Percentiles rank a stretch among this genome's conserved stretches.
phyloP scores from a whole-genome alignment of 2,329 filamentous ascomycete genomes.

The Colletotrichum liriopes region DNA sequence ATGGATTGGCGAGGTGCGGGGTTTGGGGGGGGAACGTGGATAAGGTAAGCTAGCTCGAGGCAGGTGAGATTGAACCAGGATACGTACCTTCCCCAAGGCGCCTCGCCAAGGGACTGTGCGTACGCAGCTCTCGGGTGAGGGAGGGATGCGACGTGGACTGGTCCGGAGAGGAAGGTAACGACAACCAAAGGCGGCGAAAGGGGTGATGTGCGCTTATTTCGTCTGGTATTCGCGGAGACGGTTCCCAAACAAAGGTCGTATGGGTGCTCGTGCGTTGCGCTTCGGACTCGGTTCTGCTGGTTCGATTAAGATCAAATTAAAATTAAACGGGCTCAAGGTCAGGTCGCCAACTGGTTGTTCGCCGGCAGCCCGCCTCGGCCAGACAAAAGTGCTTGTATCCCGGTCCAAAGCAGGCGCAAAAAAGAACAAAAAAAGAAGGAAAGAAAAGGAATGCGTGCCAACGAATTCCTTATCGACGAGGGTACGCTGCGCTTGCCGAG shows the following conservation, averaged over 20 bases:
- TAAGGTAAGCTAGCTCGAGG: slow-evolving; percentile 1
- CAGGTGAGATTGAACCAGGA: neutral
- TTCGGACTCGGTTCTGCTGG: slow-evolving; percentile 14
- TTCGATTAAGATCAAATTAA: neutral
- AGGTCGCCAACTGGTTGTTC: neutral
- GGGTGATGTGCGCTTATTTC: neutral
- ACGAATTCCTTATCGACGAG: neutral
- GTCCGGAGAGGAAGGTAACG: neutral
- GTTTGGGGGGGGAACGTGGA: slow-evolving; percentile 18
- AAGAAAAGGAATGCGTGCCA: neutral
- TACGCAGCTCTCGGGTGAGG: neutral
- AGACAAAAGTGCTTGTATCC: slow-evolving; percentile 8
- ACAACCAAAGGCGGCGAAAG: neutral
- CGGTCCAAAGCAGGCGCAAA: neutral
- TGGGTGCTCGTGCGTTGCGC: slow-evolving; percentile 20
- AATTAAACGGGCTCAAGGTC: neutral
- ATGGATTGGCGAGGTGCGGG: neutral
- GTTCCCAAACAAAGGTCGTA: slow-evolving; percentile 30
- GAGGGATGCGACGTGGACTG: neutral
- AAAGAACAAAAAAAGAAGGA: neutral
- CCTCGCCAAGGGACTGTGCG: neutral
- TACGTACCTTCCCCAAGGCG: neutral
- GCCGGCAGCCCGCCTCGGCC: neutral
- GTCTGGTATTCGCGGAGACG: slow-evolving; percentile 28
- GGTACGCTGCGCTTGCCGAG: neutral